Evolutionary conservation across 192 early-diverging fungal genomes (phyloP).

Genomic region (Coemansia nantahalensis): DNA sequence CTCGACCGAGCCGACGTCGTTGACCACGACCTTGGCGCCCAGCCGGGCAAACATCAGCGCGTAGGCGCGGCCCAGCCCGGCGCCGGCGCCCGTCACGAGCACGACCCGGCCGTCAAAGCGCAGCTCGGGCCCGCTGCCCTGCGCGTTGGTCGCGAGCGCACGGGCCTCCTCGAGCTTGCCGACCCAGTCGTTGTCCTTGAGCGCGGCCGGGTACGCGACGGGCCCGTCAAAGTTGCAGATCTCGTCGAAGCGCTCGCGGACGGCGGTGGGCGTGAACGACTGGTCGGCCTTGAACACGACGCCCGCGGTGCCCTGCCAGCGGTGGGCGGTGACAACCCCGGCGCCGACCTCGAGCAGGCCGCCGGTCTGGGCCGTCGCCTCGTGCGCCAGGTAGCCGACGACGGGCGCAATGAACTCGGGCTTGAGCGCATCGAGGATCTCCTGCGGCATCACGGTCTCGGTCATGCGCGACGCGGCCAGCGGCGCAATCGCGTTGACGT

Average conservation of each 20-base stretch:
- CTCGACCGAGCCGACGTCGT: slow-evolving; percentile 74
- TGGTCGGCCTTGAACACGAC: slow-evolving; percentile 89
- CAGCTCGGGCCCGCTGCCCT: slow-evolving; percentile 52
- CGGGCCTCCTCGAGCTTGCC: slow-evolving; percentile 76
- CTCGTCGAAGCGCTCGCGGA: slow-evolving; percentile 72
- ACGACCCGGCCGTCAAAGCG: slow-evolving; percentile 79
- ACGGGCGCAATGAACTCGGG: slow-evolving; percentile 96
- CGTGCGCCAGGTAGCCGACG: slow-evolving; percentile 92
- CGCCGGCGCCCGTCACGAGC: slow-evolving; percentile 89
- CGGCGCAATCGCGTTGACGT: slow-evolving; percentile 92
- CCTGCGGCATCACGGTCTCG: slow-evolving; percentile 92
- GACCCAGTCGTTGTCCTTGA: slow-evolving; percentile 83
- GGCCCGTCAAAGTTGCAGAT: slow-evolving; percentile 69
- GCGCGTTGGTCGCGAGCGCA: slow-evolving; percentile 59
- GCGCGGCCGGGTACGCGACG: slow-evolving; percentile 66
- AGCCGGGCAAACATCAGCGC: slow-evolving; percentile 79
- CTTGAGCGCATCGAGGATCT: slow-evolving; percentile 92
- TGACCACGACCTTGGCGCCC: slow-evolving; percentile 91
- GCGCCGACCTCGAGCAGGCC: slow-evolving; percentile 93
- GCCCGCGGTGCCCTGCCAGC: slow-evolving; percentile 88
- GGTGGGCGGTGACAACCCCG: slow-evolving; percentile 84
- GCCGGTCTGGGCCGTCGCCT: slow-evolving; percentile 76
- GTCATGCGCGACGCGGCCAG: slow-evolving; percentile 98
- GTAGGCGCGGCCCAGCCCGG: slow-evolving; percentile 88
- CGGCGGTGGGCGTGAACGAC: slow-evolving; percentile 79